phyloP scores from a whole-genome alignment of 1,284 basidiomycete species.

The Cryptococcus neoformans region DNA sequence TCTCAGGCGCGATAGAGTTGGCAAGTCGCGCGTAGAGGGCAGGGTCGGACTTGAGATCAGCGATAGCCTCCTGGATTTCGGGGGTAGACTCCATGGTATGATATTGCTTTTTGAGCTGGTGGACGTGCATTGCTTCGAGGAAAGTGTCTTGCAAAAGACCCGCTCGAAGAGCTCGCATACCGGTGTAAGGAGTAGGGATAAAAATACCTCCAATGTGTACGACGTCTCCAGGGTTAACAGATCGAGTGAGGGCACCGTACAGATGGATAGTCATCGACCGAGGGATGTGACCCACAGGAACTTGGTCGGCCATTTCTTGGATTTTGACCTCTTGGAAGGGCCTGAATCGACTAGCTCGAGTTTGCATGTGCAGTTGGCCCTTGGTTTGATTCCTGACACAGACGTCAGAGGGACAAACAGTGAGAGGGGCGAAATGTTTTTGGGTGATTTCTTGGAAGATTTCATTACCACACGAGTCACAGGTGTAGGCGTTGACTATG shows the following conservation, averaged over 20 bases:
- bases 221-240: constrained; percentile 94
- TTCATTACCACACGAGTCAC: constrained; percentile 96
- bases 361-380: constrained; percentile 97
- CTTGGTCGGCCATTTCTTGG: constrained; percentile 99
- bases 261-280: constrained; percentile 97
- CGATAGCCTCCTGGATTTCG: constrained; percentile 70
- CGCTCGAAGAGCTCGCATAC: constrained; percentile 84
- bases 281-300: constrained; percentile 98
- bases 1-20: constrained; percentile 88
- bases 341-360: constrained; percentile 92
- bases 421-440: constrained; percentile 85
- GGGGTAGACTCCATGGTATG: constrained; percentile 89
- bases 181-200: constrained; percentile 84
- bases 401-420: constrained; percentile 78
- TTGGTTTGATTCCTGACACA: constrained; percentile 85
- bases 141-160: constrained; percentile 97
- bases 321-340: constrained; percentile 99
- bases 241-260: constrained; percentile 82
- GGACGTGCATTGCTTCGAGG: constrained; percentile 84
- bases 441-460: constrained; percentile 98
- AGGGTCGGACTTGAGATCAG: constrained; percentile 69
- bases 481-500: constrained; percentile 97
- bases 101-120: constrained; percentile 98
- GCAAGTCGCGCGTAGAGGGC: constrained; percentile 66
- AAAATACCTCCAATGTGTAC: constrained; percentile 88